Base-by-base conservation (phyloP, 495 filamentous ascomycete species). In the Penicillium waksmanii region DNA sequence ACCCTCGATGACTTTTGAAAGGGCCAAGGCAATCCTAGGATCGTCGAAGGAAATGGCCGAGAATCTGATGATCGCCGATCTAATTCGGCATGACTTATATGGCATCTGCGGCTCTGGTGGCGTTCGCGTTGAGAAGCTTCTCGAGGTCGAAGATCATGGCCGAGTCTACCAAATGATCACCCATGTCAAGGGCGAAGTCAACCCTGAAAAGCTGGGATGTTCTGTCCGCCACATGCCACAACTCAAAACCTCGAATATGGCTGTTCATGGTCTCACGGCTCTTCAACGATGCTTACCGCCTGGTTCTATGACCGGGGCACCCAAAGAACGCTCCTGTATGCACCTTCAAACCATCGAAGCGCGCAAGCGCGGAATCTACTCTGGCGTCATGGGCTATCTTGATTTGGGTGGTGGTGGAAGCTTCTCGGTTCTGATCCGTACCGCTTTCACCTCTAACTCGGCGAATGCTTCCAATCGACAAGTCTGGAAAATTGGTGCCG, bases 31-130 rank as follows among this genome's bases (percentile, higher is more conserved):
- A 40, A 84, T 93, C 58, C 83, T 97, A 4, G 80, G 86, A 51
- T 82, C 89, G 2, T 86, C 88, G 12, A 98, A 98, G 68, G 95
- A 97, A 67, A 88, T 87, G 65, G 93, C 95, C 12, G 95, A 98
- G 75, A 97, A 97, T 66, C 84, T 98, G 7, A 98, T 98, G 95
- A 97, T 98, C 59, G 92, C 96, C 1, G 95, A 97, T 75, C 79
- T 98, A 6, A 92, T 96, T 31, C 83, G 94, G 0, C 94, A 97
- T 68, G 95, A 98, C 72, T 79, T 98, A 19, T 90, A 94, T 70
- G 84, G 86, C 36, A 86, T 96, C 34, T 89, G 87, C 55, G 88
- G 89, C 5, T 79, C 87, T 4, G 88, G 87, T 0, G 81, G 85
- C 53, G 83, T 87, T 1, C 66, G 70, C 18, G 90, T 96, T 1